Evolutionary conservation across 441 rosid genomes (phyloP), one percentile per base, ranked within the genome.

Genomic region (Populus hybrid): DNA sequence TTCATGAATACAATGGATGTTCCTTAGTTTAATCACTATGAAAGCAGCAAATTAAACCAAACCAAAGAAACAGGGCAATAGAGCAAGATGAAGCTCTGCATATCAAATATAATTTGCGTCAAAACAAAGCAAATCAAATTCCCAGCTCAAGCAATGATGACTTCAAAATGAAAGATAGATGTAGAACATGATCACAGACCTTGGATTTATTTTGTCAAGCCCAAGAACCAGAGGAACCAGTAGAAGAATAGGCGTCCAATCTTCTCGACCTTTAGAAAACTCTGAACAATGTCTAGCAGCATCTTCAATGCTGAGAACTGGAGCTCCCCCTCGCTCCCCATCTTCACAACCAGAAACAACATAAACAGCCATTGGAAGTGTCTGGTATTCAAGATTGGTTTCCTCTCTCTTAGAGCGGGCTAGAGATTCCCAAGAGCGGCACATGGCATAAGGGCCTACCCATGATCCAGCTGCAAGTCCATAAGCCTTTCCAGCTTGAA

Each of bases 151-250:
- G 32, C 28, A 73, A 7, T 21, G 32, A 50, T 32, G 63, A 16
- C 6, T 53, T 70, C 46, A 76, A 38, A 0, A 8, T 1, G 8
- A 35, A 78, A 42, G 46, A 57, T 72, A 78, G 32, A 18, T 34
- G 28, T 19, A 67, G 34, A 40, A 42, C 40, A 40, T 11, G 9
- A 46, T 70, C 63, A 72, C 91, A 19, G 82, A 93, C 99, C 99
- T 92, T 76, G 92, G 90, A 83, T 95, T 95, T 67, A 95, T 86
- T 86, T 85, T 89, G 35, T 89, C 97, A 70, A 94, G 97, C 28
- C 99, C 99, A 6, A 95, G 97, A 89, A 95, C 99, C 87, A 95
- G 81, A 78, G 99, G 99, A 85, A 95, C 97, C 85, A 95, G 85
- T 28, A 95, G 87, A 69, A 95, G 89, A 84, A 94, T 85, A 0